A percentile compares a stretch with the other conserved stretches of the same genome.
Conservation (phyloP, 495 filamentous ascomycete species). For the Aspergillus taichungensis region DNA sequence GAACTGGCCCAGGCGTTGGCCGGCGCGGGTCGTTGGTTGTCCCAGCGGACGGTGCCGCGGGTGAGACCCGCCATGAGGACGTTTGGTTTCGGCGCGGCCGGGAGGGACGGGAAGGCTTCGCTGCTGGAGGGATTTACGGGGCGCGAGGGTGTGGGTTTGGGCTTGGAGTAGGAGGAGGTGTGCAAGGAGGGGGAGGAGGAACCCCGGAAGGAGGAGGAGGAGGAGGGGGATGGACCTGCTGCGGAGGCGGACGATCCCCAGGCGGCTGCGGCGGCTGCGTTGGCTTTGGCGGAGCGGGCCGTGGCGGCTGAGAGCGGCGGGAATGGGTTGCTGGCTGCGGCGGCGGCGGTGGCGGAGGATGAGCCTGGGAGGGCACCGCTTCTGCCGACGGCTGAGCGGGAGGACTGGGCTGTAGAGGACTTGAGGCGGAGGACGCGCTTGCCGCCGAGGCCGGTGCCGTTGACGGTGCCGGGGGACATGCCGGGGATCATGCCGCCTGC, state of each 20-base stretch:
- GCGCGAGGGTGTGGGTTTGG: constrained; percentile 15
- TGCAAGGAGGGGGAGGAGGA: constrained; percentile 18
- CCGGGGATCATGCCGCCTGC: constrained; percentile 50
- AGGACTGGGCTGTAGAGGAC: constrained; percentile 66
- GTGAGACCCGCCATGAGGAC: constrained; percentile 75
- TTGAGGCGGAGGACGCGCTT: constrained; percentile 64
- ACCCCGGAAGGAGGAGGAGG: constrained; percentile 22
- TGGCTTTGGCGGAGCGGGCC: constrained; percentile 20
- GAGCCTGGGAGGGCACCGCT: constrained; percentile 27
- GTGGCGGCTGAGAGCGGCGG: constrained; percentile 38
- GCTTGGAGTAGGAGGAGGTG: constrained; percentile 13
- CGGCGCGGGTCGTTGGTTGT: constrained; percentile 36
- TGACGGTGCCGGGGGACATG: constrained; percentile 34
- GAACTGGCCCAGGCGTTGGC: constrained; percentile 40
- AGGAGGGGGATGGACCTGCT: constrained; percentile 12
- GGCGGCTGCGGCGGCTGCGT: constrained; percentile 33
- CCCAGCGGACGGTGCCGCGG: constrained; percentile 59
- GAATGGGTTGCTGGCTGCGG: constrained; percentile 32
- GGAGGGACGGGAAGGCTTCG: constrained; percentile 71
- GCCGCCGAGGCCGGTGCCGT: constrained; percentile 27
- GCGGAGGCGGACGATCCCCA: constrained; percentile 36
- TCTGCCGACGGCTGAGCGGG: constrained; percentile 49
- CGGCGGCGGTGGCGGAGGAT: constrained; percentile 19
- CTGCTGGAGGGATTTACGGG: constrained; percentile 20
- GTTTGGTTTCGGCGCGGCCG: constrained; percentile 66